A percentile compares a stretch with the other conserved stretches of the same genome.
phyloP scores from a whole-genome alignment of 805 yeast species.

The Priceomyces melissophilus region DNA sequence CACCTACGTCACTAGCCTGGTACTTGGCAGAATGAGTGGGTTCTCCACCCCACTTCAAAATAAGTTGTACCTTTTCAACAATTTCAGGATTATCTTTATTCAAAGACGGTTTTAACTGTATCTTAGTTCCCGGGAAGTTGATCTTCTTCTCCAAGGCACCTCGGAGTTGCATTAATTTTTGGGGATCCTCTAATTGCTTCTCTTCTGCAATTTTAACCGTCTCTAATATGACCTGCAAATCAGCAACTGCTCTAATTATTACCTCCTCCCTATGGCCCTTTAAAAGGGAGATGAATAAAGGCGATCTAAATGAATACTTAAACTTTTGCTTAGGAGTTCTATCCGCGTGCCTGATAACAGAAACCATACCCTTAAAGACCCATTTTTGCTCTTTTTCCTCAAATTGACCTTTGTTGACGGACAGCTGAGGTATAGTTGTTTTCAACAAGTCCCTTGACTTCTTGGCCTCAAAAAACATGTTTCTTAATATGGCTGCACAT shows the following conservation, averaged over 20 bases:
- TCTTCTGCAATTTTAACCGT: constrained; percentile 81
- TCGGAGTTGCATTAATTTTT: constrained; percentile 71
- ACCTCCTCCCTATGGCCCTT: constrained; percentile 97
- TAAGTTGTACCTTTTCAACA: constrained; percentile 93
- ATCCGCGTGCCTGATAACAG: constrained; percentile 94
- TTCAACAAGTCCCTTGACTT: constrained; percentile 38
- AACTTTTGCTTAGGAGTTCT: constrained; percentile 98
- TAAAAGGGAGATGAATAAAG: constrained; percentile 76
- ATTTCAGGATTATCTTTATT: constrained; percentile 54
- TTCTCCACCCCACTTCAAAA: constrained; percentile 99
- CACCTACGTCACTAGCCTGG: constrained; percentile 94
- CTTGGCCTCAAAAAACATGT: constrained; percentile 60
- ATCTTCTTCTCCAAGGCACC: constrained; percentile 86
- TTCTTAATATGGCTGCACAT: constrained; percentile 73
- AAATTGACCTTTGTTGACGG: constrained; percentile 35
- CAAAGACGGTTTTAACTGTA: constrained; percentile 88
- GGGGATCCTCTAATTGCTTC: constrained; percentile 73
- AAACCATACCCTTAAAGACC: constrained; percentile 91
- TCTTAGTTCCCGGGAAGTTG: constrained; percentile 91
- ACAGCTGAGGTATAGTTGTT: constrained; percentile 31
- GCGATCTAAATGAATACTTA: constrained; percentile 89
- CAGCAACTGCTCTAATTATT: constrained; percentile 85
- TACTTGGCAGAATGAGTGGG: constrained; percentile 96
- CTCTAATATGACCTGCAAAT: constrained; percentile 77
- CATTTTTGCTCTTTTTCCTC: constrained; percentile 82